Base-by-base conservation (phyloP, 208 protist species). In the Angomonas deanei region DNA sequence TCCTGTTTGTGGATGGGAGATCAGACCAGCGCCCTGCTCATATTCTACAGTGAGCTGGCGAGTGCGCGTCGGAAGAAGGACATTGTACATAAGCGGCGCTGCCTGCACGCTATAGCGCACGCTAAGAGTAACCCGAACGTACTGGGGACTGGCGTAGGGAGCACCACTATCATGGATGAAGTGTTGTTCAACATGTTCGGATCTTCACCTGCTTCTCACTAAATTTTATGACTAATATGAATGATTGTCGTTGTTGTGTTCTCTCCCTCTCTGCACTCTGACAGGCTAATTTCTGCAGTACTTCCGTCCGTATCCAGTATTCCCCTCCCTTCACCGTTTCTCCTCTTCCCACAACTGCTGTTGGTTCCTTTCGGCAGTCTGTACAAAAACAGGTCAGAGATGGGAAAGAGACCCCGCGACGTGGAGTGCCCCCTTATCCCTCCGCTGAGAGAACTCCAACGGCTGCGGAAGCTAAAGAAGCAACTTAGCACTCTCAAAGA, bases 1-100 rank as follows among this genome's bases (percentile, higher is more conserved):
- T 76, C 82, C 3, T 61, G 76, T 55, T 52, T 92, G 28, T 92
- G 86, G 82, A 81, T 74, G 56, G 78, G 80, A 21, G 53, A 81
- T 38, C 54, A 57, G 2, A 19, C 21, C 10, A 62, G 61, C 10
- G 85, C 85, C 6, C 49, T 84, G 2, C 49, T 46, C 11, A 65
- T 88, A 4, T 88, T 92, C 31, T 27, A 65, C 10, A 34, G 34
- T 5, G 73, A 88, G 67, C 62, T 74, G 34, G 1, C 31, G 8
- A 55, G 62, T 15, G 85, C 82, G 23, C 34, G 53, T 6, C 19
- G 17, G 50, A 53, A 68, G 10, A 61, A 54, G 5, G 66, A 88
- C 68, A 26, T 64, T 2, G 57, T 66, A 10, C 85, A 92, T 47
- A 72, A 88, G 63, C 71, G 76, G 2, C 75, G 85, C 26, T 92